Percentiles rank a stretch among this genome's conserved stretches.
Evolutionary conservation across 1,284 basidiomycete genomes (phyloP).

Genomic region (Cutaneotrichosporon sp.): DNA sequence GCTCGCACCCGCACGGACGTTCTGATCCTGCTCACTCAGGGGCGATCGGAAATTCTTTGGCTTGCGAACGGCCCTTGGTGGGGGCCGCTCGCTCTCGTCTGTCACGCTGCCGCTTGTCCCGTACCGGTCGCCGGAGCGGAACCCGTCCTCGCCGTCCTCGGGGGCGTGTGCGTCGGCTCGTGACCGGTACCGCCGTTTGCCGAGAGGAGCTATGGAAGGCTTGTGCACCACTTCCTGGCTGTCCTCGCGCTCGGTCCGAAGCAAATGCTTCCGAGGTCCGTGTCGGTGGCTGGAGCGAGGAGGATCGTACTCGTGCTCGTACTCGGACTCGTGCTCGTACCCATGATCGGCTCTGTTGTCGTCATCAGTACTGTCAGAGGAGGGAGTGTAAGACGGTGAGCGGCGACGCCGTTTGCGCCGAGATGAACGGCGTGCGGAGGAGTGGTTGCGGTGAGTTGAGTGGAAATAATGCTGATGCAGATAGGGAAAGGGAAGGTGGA

Average conservation of each 20-base stretch:
- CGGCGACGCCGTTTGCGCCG: background rate
- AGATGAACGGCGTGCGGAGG: background rate
- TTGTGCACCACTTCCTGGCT: background rate
- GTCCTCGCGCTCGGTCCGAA: background rate
- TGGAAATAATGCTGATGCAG: no score
- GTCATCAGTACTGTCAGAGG: background rate
- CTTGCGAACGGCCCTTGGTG: background rate
- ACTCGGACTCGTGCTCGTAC: background rate
- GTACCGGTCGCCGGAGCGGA: no score
- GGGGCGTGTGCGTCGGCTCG: no score
- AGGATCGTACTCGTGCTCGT: no score
- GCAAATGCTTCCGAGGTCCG: background rate
- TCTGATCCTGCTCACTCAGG: background rate
- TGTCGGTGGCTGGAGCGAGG: background rate
- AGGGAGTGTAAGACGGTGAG: background rate
- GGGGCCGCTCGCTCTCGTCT: background rate
- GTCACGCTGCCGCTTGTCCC: background rate
- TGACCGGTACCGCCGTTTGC: no score
- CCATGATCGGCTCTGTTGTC: background rate
- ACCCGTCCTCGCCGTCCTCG: no score
- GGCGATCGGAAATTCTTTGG: no score
- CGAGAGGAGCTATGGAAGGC: no score
- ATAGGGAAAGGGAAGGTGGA: background rate
- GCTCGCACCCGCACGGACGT: background rate
- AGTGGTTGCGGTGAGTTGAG: no score